Percentiles rank a stretch among this genome's conserved stretches.
Evolutionary conservation across 192 early-diverging fungal genomes (phyloP).

Genomic region (Rhizophagus prolifer): DNA sequence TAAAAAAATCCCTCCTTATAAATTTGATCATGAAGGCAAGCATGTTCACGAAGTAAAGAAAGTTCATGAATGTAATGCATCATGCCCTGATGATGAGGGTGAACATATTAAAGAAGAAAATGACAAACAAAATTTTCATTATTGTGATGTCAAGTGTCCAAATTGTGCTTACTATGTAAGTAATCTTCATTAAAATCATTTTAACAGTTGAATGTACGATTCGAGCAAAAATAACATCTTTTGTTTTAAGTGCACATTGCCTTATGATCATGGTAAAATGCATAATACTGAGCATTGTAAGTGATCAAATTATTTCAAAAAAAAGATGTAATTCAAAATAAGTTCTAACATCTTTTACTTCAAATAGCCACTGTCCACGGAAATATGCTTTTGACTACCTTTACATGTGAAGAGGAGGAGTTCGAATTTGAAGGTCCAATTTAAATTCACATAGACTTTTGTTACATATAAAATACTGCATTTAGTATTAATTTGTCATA

Average conservation of each 20-base stretch:
- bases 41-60: slow-evolving; percentile 34
- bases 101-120: slow-evolving; percentile 17
- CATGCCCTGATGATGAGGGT: slow-evolving; percentile 32
- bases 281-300: slow-evolving; percentile 39
- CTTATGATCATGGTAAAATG: slow-evolving; percentile 28
- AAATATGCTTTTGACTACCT: slow-evolving; percentile 41
- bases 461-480: too few relatives aligned
- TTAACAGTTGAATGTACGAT: background rate
- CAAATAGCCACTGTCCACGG: slow-evolving; percentile 28
- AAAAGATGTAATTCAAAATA: background rate
- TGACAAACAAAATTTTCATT: slow-evolving; percentile 20
- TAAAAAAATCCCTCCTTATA: slow-evolving; percentile 37
- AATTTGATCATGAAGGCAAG: slow-evolving; percentile 33
- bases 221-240: background rate
- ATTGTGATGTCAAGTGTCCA: slow-evolving; percentile 24
- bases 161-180: slow-evolving; percentile 29
- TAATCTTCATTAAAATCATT: background rate
- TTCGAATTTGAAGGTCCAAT: slow-evolving; percentile 34
- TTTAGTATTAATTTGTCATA: background rate
- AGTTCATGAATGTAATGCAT: slow-evolving; percentile 33
- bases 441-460: background rate
- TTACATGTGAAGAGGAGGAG: slow-evolving; percentile 35
- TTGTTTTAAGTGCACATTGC: slow-evolving; percentile 33
- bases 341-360: background rate
- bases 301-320: background rate